These are phyloP conservation scores for Colletotrichum lentis DNA, from an alignment of 2,329 filamentous ascomycete genomes.

Conservation along the genomic window DNA sequence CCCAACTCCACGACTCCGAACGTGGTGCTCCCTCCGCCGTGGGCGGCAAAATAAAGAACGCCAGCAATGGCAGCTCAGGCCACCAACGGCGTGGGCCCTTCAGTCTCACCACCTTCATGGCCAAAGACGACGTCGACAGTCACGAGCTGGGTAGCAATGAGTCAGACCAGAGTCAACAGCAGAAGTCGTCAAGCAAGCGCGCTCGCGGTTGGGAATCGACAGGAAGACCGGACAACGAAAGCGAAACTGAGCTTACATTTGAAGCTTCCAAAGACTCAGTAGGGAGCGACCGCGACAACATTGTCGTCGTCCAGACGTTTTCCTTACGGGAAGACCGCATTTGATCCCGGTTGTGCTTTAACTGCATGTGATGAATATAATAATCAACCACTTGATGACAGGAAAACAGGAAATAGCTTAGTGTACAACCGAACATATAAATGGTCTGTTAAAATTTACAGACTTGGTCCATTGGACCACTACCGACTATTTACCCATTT, in stretches of 20 bases:
- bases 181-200: constrained; percentile 22
- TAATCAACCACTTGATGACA: not conserved
- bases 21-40: constrained; percentile 26
- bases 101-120: constrained; percentile 44
- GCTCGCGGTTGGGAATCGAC: constrained; percentile 31
- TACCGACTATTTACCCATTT: too few species aligned
- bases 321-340: constrained; percentile 28
- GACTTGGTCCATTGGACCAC: too few species aligned
- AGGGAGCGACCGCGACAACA: constrained; percentile 27
- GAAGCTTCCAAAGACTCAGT: constrained; percentile 28
- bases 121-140: constrained; percentile 39
- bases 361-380: not conserved
- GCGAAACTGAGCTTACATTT: constrained; percentile 37
- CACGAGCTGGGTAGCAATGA: constrained; percentile 29
- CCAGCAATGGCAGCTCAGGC: constrained; percentile 20
- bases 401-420: not conserved
- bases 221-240: constrained; percentile 34
- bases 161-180: constrained; percentile 4
- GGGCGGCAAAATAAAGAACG: constrained; percentile 23
- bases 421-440: not conserved
- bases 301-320: constrained; percentile 31
- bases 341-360: not conserved
- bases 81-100: constrained; percentile 40
- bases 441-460: too few species aligned
- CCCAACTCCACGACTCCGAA: constrained; percentile 20